Evolutionary conservation across 148 eudicot genomes (phyloP).

Genomic region (Cornus kousa): DNA sequence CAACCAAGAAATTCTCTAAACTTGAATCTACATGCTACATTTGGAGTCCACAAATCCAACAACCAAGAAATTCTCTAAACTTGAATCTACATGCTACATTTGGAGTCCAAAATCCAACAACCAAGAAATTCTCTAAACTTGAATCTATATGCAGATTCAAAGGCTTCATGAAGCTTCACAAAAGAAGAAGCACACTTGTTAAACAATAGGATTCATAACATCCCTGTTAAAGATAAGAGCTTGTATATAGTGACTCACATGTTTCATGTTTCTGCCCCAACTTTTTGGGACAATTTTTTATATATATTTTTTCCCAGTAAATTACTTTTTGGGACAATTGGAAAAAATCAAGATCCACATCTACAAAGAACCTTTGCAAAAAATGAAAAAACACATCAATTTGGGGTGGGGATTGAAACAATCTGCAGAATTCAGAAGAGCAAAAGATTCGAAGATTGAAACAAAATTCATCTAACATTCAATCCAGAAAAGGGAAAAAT

Average conservation of each 20-base stretch:
- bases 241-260: not conserved
- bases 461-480: not conserved
- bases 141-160: too few species aligned
- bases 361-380: not conserved
- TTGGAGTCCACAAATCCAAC: constrained; percentile 18
- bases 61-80: not conserved
- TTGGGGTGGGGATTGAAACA: not conserved
- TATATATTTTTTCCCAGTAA: too few species aligned
- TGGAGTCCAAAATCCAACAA: constrained; percentile 18
- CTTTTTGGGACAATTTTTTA: not conserved
- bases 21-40: too few species aligned
- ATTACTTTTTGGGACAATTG: too few species aligned
- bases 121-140: not conserved
- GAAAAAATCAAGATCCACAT: too few species aligned
- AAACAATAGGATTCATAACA: not conserved
- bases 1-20: not conserved
- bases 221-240: not conserved
- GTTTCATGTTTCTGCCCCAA: not conserved
- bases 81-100: too few species aligned
- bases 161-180: too few species aligned
- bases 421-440: not conserved
- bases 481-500: not conserved
- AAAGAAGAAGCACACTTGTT: not conserved
- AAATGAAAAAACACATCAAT: not conserved
- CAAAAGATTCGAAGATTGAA: not conserved